phyloP scores from a whole-genome alignment of 2,329 filamentous ascomycete genomes.

The Drechslerella dactyloides region DNA sequence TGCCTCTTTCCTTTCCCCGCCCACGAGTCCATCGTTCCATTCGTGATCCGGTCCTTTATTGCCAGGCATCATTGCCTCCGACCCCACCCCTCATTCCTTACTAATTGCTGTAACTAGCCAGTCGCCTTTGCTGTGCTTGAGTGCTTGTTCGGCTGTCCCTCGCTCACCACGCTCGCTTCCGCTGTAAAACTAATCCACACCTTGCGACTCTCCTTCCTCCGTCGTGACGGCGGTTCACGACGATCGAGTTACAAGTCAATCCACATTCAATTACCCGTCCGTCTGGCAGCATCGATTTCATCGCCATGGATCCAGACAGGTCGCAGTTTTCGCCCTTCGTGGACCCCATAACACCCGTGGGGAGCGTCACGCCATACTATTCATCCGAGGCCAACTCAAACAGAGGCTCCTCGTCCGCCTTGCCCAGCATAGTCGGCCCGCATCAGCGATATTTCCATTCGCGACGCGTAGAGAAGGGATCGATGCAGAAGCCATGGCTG shows the following conservation, averaged over 20 bases:
- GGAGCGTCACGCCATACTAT: slow-evolving; percentile 48
- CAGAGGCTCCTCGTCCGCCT: slow-evolving; percentile 47
- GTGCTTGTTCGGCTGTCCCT: slow-evolving; percentile 9
- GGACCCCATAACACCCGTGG: slow-evolving; percentile 51
- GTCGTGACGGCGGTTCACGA: slow-evolving; percentile 9
- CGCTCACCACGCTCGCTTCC: slow-evolving; percentile 9
- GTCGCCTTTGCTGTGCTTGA: not conserved
- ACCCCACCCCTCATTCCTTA: slow-evolving; percentile 33
- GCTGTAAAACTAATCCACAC: not conserved
- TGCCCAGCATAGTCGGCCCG: slow-evolving; percentile 53
- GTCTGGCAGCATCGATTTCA: not conserved
- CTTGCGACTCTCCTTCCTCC: slow-evolving; percentile 14
- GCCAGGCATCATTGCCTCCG: slow-evolving; percentile 15
- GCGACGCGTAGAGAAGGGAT: slow-evolving; percentile 72
- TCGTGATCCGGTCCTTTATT: slow-evolving; percentile 4
- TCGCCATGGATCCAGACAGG: slow-evolving; percentile 44
- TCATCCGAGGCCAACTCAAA: slow-evolving; percentile 45
- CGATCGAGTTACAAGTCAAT: slow-evolving; percentile 8
- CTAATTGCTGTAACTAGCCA: slow-evolving; percentile 1
- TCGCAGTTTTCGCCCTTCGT: slow-evolving; percentile 51
- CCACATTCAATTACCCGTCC: slow-evolving; percentile 3
- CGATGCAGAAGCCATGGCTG: slow-evolving; percentile 78
- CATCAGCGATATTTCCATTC: slow-evolving; percentile 73
- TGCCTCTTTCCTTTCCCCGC: not conserved
- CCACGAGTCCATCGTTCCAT: slow-evolving; percentile 4